Conservation (phyloP, 2,329 filamentous ascomycete species). For the Ophiostoma piceae region DNA sequence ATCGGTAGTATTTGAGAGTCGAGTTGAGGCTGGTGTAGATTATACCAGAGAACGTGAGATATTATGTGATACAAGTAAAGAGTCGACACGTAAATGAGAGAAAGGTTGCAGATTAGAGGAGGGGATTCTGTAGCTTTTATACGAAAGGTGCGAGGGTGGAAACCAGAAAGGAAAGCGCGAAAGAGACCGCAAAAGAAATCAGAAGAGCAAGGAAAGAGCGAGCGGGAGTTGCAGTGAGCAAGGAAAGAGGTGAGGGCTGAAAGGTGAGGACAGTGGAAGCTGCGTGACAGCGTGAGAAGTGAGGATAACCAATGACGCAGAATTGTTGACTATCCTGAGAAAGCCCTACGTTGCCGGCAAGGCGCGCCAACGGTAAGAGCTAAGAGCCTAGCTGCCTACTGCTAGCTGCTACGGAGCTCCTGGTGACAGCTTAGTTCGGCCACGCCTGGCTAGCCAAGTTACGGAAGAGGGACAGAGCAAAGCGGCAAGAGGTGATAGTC, state of each 20-base stretch:
- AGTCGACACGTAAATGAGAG: not conserved
- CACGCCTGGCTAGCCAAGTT: not conserved
- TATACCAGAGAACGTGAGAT: not conserved
- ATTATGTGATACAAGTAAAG: not conserved
- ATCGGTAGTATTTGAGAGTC: not conserved
- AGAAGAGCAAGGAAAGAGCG: not conserved
- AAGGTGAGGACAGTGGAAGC: not conserved
- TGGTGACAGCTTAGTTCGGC: not conserved
- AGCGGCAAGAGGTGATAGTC: not conserved
- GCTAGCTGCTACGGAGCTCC: not conserved
- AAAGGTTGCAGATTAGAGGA: not conserved
- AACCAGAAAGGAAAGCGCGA: not conserved
- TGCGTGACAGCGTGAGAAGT: not conserved
- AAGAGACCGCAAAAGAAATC: not conserved
- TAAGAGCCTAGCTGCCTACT: not conserved
- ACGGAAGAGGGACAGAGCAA: not conserved
- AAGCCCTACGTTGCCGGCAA: constrained; percentile 8
- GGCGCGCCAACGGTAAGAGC: not conserved
- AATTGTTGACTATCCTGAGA: not conserved
- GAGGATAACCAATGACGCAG: constrained; percentile 12
- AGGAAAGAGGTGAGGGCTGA: not conserved
- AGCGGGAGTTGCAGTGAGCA: not conserved
- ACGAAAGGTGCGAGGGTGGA: not conserved
- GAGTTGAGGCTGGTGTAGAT: not conserved
- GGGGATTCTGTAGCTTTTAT: not conserved